A percentile compares a stretch with the other conserved stretches of the same genome.
These are phyloP conservation scores for Isabelozyma rhagii DNA, from an alignment of 805 yeast genomes.

Conservation along the genomic window DNA sequence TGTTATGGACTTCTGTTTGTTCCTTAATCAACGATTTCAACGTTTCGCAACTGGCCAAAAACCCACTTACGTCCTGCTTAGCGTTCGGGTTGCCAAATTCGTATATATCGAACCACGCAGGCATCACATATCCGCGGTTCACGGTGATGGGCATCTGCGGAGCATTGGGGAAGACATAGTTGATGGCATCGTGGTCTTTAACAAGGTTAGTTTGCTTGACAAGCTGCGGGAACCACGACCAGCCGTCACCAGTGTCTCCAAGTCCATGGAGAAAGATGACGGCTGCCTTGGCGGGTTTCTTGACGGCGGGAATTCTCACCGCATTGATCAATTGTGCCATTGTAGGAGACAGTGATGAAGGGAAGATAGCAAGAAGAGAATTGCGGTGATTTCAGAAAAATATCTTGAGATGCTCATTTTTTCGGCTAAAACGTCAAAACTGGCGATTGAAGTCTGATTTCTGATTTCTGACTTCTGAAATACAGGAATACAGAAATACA, in stretches of 20 bases:
- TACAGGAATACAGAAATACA: no score
- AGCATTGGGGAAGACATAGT: constrained; percentile 89
- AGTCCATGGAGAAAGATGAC: constrained; percentile 83
- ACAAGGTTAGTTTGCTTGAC: constrained; percentile 43
- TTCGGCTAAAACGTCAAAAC: no score
- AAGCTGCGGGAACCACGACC: constrained; percentile 76
- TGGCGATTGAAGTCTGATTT: no score
- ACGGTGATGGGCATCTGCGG: constrained; percentile 68
- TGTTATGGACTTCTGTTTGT: constrained; percentile 47
- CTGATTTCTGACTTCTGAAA: no score
- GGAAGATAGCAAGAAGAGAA: background rate
- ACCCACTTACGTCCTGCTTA: constrained; percentile 53
- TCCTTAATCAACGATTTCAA: constrained; percentile 48
- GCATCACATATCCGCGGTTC: constrained; percentile 64
- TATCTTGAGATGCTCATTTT: no score
- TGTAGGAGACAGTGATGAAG: background rate
- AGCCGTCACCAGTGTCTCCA: constrained; percentile 89
- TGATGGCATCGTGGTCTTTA: constrained; percentile 46
- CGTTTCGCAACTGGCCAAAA: constrained; percentile 44
- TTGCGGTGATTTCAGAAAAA: no score
- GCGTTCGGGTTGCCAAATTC: constrained; percentile 48
- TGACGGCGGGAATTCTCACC: constrained; percentile 24
- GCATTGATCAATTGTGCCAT: constrained; percentile 14
- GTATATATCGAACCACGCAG: constrained; percentile 84
- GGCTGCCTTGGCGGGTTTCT: constrained; percentile 42